Evolutionary conservation across 225 moss, liverwort and hornwort species (phyloP), one percentile per base, ranked within the genome.

Genomic region (Marchantia polymorpha): DNA sequence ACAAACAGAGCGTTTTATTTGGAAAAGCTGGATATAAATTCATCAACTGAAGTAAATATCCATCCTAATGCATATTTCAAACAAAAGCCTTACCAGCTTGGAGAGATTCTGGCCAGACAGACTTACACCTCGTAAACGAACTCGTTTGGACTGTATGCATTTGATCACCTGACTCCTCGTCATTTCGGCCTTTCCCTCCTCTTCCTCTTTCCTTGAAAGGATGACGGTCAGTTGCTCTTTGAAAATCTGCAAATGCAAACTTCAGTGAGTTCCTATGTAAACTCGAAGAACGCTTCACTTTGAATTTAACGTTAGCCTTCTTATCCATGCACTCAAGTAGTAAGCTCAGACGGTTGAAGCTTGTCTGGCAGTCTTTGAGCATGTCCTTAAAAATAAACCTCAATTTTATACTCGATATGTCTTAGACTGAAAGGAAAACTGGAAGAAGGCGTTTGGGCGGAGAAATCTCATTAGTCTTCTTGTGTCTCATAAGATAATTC

Each of bases 121-220:
- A 85, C 88, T 90, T 13, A 96, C 96, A 81, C 96, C 96, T 26
- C 96, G 91, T 70, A 96, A 77, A n/a, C 92, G 84, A 82, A 93
- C 92, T 86, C 89, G 89, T 72, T 82, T 85, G 54, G 86, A 92
- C 75, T 99, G 97, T 26, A 99, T 88, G 79, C 92, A 99, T 65
- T 94, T 93, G 74, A 99, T 94, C 8, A 99, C 97, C 73, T 93
- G 91, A 51, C 91, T 86, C 83, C 97, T 89, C 54, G 87, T 94
- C 93, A 99, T 94, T 79, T 99, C 97, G 55, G 94, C 90, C 85
- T 93, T 93, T 39, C 90, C 92, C 69, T 97, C 94, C 81, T 93
- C 91, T 55, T 93, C 92, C 73, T 93, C 92, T 78, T 93, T 92
- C 77, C 91, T 93, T 68, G 72, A 85, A 79, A 91, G 59, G 51